Base-by-base conservation (phyloP, 2,329 filamentous ascomycete species). In the Neofusicoccum sp. region DNA sequence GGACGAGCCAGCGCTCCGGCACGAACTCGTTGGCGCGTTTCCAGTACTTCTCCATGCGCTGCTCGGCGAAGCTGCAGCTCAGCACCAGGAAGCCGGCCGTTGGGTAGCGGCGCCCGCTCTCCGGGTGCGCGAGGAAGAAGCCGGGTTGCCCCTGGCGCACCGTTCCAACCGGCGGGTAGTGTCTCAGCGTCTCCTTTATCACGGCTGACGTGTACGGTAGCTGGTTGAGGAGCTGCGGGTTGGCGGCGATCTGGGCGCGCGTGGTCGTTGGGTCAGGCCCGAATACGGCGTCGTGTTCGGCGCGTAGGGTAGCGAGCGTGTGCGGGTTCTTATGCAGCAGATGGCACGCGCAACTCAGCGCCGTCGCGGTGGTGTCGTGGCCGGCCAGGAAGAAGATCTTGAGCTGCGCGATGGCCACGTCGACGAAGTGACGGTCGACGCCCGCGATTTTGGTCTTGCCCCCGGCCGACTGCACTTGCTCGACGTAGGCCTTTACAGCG, bases 321-420 rank as follows among this genome's bases (percentile, higher is more conserved):
- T 66, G 45, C 0, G 73, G 73, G 39, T 75, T 50, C 11, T 66
- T 60, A 5, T 66, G 64, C 4, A 77, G 67, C 22, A 73, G 33
- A 47, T 75, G 68, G 58, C 69, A 70, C 1, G 63, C 59, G 63
- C 73, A 78, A 16, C 16, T 16, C 3, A 77, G 66, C 1, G 71
- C 73, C 12, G 67, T 70, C 6, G 71, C 67, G 1, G 72, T 76
- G 0, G 74, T 71, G 56, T 76, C 74, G 36, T 76, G 73, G 0
- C 75, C 75, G 12, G 71, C 72, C 48, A 77, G 73, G 2, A 77
- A 45, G 61, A 76, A 75, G 0, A 70, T 59, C 6, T 69, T 70
- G 56, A 75, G 67, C 47, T 74, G 71, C 16, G 62, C 60, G 44
- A 45, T 22, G 22, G 22, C 22, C 22, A 22, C 22, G 22, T 48